Conservation (phyloP, 306 rosid genomes). For the Sesbania bispinosa region DNA sequence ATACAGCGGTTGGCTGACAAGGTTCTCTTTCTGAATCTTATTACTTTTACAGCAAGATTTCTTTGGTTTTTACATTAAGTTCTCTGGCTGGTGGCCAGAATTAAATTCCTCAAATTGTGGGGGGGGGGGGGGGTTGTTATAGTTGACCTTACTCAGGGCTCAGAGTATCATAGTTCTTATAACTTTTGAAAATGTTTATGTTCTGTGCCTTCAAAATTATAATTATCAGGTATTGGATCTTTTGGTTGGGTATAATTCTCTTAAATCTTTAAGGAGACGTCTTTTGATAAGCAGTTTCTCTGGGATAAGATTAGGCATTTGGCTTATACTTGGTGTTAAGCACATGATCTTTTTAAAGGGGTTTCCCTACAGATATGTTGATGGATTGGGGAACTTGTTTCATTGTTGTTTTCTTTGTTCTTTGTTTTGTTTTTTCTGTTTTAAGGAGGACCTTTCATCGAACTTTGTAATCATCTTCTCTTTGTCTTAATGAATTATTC, state of each 20-base stretch:
- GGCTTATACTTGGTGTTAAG: background rate
- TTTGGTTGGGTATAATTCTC: background rate
- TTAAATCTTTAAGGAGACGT: background rate
- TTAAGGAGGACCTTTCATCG: background rate
- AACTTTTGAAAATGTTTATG: background rate
- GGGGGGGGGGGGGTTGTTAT: background rate
- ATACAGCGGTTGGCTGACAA: conserved; percentile 94
- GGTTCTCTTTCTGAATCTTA: conserved; percentile 49
- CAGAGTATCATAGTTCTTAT: background rate
- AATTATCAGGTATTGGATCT: conserved; percentile 1
- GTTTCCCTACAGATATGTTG: background rate
- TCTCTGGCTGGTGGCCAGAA: conserved; percentile 4
- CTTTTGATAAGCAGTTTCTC: background rate
- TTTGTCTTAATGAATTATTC: too few relatives aligned
- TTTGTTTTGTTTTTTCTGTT: background rate
- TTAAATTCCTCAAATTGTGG: background rate
- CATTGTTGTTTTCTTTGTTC: background rate
- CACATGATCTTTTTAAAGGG: background rate
- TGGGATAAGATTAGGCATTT: background rate
- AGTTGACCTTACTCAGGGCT: background rate
- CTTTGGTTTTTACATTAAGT: conserved; percentile 4
- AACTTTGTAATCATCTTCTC: too few relatives aligned
- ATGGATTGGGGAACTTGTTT: background rate
- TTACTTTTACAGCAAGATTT: background rate
- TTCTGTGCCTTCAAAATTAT: background rate